These are phyloP conservation scores for Tetrapyrgos nigripes DNA, from an alignment of 1,284 basidiomycete genomes.

Conservation along the genomic window DNA sequence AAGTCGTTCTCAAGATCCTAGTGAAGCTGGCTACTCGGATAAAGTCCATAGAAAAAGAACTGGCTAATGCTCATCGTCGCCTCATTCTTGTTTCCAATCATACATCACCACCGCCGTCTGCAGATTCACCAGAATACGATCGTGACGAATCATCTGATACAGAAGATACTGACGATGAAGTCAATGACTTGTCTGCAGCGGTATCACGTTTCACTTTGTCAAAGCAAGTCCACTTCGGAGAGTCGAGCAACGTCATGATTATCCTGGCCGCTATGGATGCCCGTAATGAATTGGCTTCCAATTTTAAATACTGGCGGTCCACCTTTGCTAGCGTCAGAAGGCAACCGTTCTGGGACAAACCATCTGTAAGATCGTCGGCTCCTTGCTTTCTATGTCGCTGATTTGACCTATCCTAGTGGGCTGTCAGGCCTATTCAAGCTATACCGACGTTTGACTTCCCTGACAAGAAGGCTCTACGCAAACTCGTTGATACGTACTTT, in stretches of 20 bases:
- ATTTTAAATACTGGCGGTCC: background rate
- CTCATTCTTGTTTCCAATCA: background rate
- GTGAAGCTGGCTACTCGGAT: background rate
- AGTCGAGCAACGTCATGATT: slow-evolving; percentile 1
- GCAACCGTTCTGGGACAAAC: background rate
- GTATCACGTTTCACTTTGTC: background rate
- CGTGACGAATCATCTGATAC: background rate
- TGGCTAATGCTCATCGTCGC: background rate
- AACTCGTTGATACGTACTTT: background rate
- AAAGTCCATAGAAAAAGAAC: background rate
- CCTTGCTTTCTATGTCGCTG: background rate
- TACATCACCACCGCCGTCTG: background rate
- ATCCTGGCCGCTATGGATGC: background rate
- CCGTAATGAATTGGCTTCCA: background rate
- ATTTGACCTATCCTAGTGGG: background rate
- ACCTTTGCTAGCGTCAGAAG: background rate
- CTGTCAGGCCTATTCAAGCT: background rate
- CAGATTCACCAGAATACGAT: background rate
- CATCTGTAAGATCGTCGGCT: background rate
- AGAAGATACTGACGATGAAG: background rate
- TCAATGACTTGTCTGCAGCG: background rate
- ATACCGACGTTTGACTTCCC: background rate
- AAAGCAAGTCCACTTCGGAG: slow-evolving; percentile 1
- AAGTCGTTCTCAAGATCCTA: background rate
- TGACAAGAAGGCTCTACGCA: background rate